Conservation (phyloP, 2,329 filamentous ascomycete genomes). For the Aspergillus novofumigatus region DNA sequence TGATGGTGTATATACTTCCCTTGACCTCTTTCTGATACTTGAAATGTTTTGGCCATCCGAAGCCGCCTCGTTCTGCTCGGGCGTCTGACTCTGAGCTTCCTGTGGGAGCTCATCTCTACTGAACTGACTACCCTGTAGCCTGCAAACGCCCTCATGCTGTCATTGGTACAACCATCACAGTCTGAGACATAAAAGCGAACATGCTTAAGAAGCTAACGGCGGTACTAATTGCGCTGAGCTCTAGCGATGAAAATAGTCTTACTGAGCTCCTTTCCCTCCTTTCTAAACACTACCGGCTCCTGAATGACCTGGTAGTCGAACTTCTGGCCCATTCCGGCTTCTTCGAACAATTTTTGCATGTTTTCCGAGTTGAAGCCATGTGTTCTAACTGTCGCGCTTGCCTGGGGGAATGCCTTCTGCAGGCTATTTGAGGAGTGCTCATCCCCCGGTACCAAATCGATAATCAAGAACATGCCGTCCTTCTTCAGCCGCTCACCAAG, state of each 20-base stretch:
- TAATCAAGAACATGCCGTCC: slow-evolving; percentile 63
- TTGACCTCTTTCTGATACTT: not conserved
- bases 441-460: slow-evolving; percentile 62
- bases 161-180: not conserved
- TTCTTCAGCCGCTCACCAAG: slow-evolving; percentile 60
- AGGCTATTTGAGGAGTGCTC: slow-evolving; percentile 14
- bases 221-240: slow-evolving; percentile 20
- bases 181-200: not conserved
- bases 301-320: slow-evolving; percentile 57
- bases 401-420: slow-evolving; percentile 27
- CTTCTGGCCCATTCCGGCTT: slow-evolving; percentile 56
- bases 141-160: not conserved
- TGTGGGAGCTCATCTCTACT: not conserved
- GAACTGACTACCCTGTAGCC: not conserved
- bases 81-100: not conserved
- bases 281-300: slow-evolving; percentile 46
- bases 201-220: not conserved
- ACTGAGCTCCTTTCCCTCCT: slow-evolving; percentile 18
- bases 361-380: slow-evolving; percentile 61
- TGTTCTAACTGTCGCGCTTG: slow-evolving; percentile 56
- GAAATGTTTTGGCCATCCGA: not conserved
- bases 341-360: slow-evolving; percentile 58
- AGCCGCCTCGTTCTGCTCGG: not conserved
- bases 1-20: not conserved
- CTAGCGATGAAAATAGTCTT: slow-evolving; percentile 32